Evolutionary conservation across 768 basidiomycete genomes (phyloP), one percentile per base, ranked within the genome.

Genomic region (Strobilomyces dryophilus): DNA sequence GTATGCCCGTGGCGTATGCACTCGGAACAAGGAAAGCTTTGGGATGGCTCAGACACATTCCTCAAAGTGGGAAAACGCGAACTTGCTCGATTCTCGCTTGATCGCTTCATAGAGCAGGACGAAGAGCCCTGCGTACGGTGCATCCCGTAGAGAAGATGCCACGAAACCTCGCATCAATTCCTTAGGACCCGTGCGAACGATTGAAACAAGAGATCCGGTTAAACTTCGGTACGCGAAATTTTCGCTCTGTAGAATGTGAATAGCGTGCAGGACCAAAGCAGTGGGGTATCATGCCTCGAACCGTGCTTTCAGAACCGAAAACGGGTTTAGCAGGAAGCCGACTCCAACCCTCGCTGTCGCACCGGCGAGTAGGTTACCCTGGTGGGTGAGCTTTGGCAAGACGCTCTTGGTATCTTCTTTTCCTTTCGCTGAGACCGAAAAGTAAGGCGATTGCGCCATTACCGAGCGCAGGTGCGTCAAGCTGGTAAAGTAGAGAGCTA

Each of bases 91-190:
- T 61, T 90, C 80, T 46, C 77, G 76, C 67, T 98, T 98, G 56
- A 91, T 80, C 42, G 82, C 81, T 69, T 98, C 94, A 64, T 98
- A 98, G 54, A 87, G 82, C 3, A 92, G 80, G 34, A 95, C 76
- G 61, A 94, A 98, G 7, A 97, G 69, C 4, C 94, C 95, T 1
- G 95, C 92, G 61, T 95, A 93, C 1, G 95, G 95, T 12, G 93
- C 95, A 67, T 98, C 95, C 44, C 95, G 81, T n/a, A 94, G 75
- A 2, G 93, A 89, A 1, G 92, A 92, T 1, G 93, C 90, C 21
- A 87, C 61, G 63, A 93, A 87, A 0, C 95, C 95, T 44, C 90
- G 86, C 63, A 94, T 82, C 27, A 95, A 74, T 57, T 92, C 92
- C 21, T 83, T 79, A 5, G 89, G 83, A 3, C 94, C 92, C 63